Percentiles rank a stretch among this genome's conserved stretches.
phyloP scores from a whole-genome alignment of 208 protist genomes.

The Hexamita inflata region DNA sequence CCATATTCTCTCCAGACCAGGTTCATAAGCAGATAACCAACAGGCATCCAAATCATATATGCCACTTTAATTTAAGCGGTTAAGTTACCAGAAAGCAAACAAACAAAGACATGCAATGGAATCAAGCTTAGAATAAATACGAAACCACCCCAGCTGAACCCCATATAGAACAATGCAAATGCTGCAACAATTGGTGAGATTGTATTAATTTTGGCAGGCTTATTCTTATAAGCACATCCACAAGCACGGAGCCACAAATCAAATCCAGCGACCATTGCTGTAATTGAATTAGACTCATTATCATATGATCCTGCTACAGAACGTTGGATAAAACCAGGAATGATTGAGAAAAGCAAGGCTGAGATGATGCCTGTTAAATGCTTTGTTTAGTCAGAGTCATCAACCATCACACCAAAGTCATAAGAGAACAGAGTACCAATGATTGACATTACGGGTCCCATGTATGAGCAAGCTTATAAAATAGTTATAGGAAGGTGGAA shows the following conservation, averaged over 20 bases:
- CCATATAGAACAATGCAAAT: slow-evolving; percentile 68
- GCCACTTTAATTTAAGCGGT: slow-evolving; percentile 65
- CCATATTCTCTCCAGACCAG: slow-evolving; percentile 72
- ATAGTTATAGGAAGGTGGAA: slow-evolving; percentile 71
- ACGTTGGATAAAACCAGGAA: slow-evolving; percentile 79
- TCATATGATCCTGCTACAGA: slow-evolving; percentile 92
- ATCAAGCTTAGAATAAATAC: slow-evolving; percentile 91
- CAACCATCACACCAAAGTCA: slow-evolving; percentile 59
- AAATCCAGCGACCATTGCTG: slow-evolving; percentile 66
- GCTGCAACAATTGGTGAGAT: slow-evolving; percentile 53
- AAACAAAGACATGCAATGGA: slow-evolving; percentile 66
- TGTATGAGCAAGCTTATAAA: slow-evolving; percentile 77
- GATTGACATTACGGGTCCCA: slow-evolving; percentile 71
- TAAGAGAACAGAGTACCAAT: slow-evolving; percentile 67
- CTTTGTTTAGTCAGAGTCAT: slow-evolving; percentile 42
- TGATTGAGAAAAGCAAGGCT: slow-evolving; percentile 61
- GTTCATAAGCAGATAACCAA: slow-evolving; percentile 74
- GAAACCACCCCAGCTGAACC: slow-evolving; percentile 83
- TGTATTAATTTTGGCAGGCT: too few species aligned
- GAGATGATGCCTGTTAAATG: slow-evolving; percentile 56
- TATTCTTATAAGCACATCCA: too few species aligned
- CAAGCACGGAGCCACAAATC: slow-evolving; percentile 59
- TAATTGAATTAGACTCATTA: slow-evolving; percentile 89
- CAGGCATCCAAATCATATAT: slow-evolving; percentile 74
- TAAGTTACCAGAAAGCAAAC: slow-evolving; percentile 64